These are phyloP conservation scores for Eucalyptus sp. DNA, from an alignment of 345 rosid genomes.

Conservation along the genomic window DNA sequence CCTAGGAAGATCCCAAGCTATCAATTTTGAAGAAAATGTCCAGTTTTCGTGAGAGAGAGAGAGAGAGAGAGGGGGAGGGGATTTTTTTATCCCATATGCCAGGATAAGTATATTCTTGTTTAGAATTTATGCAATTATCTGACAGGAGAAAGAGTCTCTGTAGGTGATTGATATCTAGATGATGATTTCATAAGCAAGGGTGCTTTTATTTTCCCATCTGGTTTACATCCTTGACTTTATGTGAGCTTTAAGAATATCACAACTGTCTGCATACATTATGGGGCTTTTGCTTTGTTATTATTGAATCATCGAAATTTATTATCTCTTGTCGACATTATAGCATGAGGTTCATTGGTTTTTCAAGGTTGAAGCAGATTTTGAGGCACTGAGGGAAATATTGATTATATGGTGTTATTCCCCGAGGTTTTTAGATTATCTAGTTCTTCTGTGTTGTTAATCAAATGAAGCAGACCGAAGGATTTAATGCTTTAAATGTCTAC, in stretches of 20 bases:
- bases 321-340: background rate
- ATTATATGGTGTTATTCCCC: background rate
- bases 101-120: background rate
- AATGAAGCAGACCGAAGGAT: background rate
- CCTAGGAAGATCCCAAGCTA: background rate
- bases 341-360: background rate
- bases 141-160: background rate
- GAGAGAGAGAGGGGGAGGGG: no score
- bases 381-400: background rate
- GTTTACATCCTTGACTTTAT: background rate
- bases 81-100: background rate
- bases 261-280: background rate
- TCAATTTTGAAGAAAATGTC: background rate
- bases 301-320: background rate
- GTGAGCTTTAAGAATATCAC: background rate
- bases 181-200: background rate
- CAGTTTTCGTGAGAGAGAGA: background rate
- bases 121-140: background rate
- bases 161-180: background rate
- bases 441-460: background rate
- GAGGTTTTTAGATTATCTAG: background rate
- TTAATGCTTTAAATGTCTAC: background rate
- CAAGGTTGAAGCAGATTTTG: background rate
- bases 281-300: background rate
- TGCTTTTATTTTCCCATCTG: background rate